Base-by-base conservation (phyloP, 1,284 basidiomycete species). In the Leccinum pachyderme region DNA sequence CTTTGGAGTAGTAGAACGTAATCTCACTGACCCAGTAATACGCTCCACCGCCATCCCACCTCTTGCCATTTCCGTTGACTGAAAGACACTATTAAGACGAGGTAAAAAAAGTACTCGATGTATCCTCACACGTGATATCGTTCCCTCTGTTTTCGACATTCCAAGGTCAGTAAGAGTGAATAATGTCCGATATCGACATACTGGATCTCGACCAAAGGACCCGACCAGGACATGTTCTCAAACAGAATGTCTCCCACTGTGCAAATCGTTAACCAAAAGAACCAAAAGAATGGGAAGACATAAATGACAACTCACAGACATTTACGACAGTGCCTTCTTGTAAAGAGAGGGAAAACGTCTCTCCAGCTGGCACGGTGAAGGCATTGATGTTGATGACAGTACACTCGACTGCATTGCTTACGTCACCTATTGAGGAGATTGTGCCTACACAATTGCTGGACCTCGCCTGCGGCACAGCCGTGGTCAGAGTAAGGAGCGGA, bases 11-110 rank as follows among this genome's bases (percentile, higher is more conserved):
- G n/a, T 2, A 24, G 44, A 24, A 28, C 2, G 2, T 15, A 28
- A 4, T 5, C 7, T 7, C 43, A 54, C 47, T 58, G 60, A 76
- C 76, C 79, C 81, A 82, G 56, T 81, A 79, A 32, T 44, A 68
- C 28, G 59, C 15, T 43, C 67, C 67, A 59, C 74, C 71, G 2
- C 80, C 81, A 59, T 82, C 71, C 59, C 78, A 79, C 4, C 51
- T 72, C 50, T 80, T 63, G 6, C 72, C 73, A 47, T 80, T 76
- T 9, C 80, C 80, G 52, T 80, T 76, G 66, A 81, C 79, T 77
- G 45, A 18, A 54, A 50, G 45, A 2, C 25, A 8, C 39, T 18
- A 39, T 49, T 32, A 27, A 6, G 13, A 53, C 44, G 12, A 47
- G 22, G 24, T 11, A 25, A 43, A 11, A 37, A 50, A 41, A 1